Evolutionary conservation across 2,329 filamentous ascomycete genomes (phyloP), one percentile per base, ranked within the genome.

Genomic region (Sphaerulina musiva): DNA sequence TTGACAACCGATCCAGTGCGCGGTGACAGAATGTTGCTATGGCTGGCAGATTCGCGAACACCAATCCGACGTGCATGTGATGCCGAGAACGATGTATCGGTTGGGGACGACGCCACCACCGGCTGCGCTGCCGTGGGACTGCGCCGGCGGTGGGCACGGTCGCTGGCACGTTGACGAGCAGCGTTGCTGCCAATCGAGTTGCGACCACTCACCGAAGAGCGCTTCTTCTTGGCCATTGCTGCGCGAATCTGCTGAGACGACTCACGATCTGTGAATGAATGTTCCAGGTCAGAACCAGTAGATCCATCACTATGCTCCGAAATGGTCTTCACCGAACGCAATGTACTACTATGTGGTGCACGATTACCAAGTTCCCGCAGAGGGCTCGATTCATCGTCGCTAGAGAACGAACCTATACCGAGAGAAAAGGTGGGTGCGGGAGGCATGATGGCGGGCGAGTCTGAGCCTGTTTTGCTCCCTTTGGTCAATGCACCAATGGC

Each of bases 401-500:
- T 83, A 3, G 81, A 81, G 20, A 80, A 78, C 39, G 83, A 71
- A 48, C 78, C 78, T 26, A 81, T 74, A n/a, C 78, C 79, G 11
- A 82, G 79, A 1, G 79, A 74, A 11, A 80, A 78, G 4, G 80
- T 71, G 3, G 87, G 85, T 11, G 55, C 34, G 14, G 48, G 48
- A 17, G 42, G 53, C 40, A 51, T 34, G 29, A 54, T 51, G 12
- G 56, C 41, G 6, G 66, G 62, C 6, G 68, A 68, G 29, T 86
- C 89, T 48, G 80, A 84, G 44, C 79, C 75, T 1, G 68, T 63
- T 40, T 74, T 83, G 69, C 85, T 86, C 1, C 87, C 83, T 26
- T 55, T 56, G 5, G 46, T 57, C 23, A 97, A 74, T 69, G 95
- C 95, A 4, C 92, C 92, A 2, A 90, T 80, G 64, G 95, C 88